Evolutionary conservation across 73 alveolate genomes (phyloP), one percentile per base, ranked within the genome.

Genomic region (Durusdinium trenchii): DNA sequence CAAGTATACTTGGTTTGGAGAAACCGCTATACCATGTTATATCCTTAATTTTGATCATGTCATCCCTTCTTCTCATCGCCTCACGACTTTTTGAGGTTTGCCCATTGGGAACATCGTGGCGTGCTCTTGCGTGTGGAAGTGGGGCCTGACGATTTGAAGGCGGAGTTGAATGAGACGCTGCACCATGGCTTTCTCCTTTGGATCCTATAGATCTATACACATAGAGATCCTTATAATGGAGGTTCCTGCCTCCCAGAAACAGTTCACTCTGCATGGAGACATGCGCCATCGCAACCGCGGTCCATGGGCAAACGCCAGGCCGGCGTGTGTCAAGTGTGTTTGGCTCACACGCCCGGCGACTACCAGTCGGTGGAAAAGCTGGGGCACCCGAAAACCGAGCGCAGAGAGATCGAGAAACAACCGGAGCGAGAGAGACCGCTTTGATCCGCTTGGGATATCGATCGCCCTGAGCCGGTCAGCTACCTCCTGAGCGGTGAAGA

Each of bases 41-140:
- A n/a, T n/a, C n/a, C n/a, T n/a, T n/a, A n/a, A n/a, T n/a, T n/a
- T n/a, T n/a, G n/a, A n/a, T n/a, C n/a, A n/a, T n/a, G n/a, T n/a
- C n/a, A n/a, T n/a, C n/a, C n/a, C n/a, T n/a, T n/a, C n/a, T n/a
- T n/a, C n/a, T n/a, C n/a, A n/a, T 26, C n/a, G 32, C 32, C 38
- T 45, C 36, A 6, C 38, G 6, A 5, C 48, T 69, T n/a, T 12
- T 51, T 36, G 35, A 87, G 95, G 95, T 87, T 87, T 50, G 45
- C 95, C 20, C 95, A 87, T 38, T 87, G 95, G 95, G 95, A 87
- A 47, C 95, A 87, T 38, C 95, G 95, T 62, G 95, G 95, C 46
- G 95, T 87, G 7, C 43, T 87, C 26, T 35, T 87, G 79, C 95
- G 95, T 1, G 67, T 87, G 47, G 95, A 87, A 64, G 62, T 87